phyloP scores from a whole-genome alignment of 129 eudicot species.

The Tanacetum coccineum region DNA sequence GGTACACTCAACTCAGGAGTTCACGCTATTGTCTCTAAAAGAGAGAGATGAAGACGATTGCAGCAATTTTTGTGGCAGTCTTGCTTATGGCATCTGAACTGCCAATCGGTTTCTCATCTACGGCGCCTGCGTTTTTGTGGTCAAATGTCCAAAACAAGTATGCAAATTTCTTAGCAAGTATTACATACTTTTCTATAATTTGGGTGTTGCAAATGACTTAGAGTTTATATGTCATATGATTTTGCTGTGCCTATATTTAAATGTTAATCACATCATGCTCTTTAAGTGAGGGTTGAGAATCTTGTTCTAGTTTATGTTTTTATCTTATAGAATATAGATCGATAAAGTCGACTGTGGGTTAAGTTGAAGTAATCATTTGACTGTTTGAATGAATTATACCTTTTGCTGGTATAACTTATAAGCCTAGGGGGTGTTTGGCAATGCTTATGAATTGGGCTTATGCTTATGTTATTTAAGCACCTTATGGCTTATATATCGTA shows the following conservation, averaged over 20 bases:
- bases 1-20: conserved; percentile 20
- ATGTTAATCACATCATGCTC: neutral
- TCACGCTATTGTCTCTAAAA: conserved; percentile 18
- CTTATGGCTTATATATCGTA: no score
- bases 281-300: conserved; percentile 4
- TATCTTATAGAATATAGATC: conserved; percentile 5
- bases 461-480: no score
- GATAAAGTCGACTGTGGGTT: neutral
- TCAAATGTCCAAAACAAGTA: conserved; percentile 59
- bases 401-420: neutral
- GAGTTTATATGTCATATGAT: neutral
- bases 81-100: conserved; percentile 48
- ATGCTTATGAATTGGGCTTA: no score
- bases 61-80: conserved; percentile 35
- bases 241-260: neutral
- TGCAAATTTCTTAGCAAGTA: conserved; percentile 3
- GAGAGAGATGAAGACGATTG: conserved; percentile 42
- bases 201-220: conserved; percentile 1
- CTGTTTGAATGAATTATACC: conserved; percentile 10
- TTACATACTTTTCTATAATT: neutral
- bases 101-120: conserved; percentile 46
- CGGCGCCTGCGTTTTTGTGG: conserved; percentile 75
- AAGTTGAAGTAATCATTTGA: neutral
- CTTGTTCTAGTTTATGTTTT: conserved; percentile 15
- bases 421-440: neutral